A percentile compares a stretch with the other conserved stretches of the same genome.
Evolutionary conservation across 2,329 filamentous ascomycete genomes (phyloP).

Genomic region (Fusarium albidum): DNA sequence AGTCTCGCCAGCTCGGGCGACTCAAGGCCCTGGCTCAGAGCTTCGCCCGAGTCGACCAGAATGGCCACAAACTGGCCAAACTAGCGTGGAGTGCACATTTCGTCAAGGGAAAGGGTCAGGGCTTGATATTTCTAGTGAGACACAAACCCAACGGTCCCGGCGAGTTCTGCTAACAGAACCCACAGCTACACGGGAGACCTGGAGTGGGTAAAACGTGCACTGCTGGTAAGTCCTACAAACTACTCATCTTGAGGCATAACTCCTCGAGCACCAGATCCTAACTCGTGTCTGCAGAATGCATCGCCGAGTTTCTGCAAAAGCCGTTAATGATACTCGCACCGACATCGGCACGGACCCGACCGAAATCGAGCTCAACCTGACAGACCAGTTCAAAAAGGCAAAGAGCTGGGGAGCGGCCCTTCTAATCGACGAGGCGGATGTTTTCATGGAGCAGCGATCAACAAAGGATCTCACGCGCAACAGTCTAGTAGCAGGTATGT

Average conservation of each 20-base stretch:
- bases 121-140: constrained; percentile 33
- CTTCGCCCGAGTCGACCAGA: constrained; percentile 33
- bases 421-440: constrained; percentile 41
- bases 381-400: constrained; percentile 27
- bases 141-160: too few species aligned
- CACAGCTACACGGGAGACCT: constrained; percentile 28
- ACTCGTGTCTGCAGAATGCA: constrained; percentile 40
- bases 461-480: constrained; percentile 9
- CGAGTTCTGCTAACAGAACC: neutral
- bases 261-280: neutral
- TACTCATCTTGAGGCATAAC: too few species aligned
- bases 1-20: constrained; percentile 1
- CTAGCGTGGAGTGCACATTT: constrained; percentile 35
- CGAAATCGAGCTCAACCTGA: constrained; percentile 25
- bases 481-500: constrained; percentile 19
- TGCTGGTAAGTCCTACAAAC: constrained; percentile 31
- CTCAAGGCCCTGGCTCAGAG: constrained; percentile 29
- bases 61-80: constrained; percentile 14
- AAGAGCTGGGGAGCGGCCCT: constrained; percentile 39
- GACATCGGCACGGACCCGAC: constrained; percentile 32
- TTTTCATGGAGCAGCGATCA: constrained; percentile 23
- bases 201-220: constrained; percentile 43
- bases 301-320: constrained; percentile 42
- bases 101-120: constrained; percentile 36
- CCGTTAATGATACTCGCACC: constrained; percentile 43